Evolutionary conservation across 2,329 filamentous ascomycete species (phyloP).

Genomic region (Emericellopsis cladophorae): DNA sequence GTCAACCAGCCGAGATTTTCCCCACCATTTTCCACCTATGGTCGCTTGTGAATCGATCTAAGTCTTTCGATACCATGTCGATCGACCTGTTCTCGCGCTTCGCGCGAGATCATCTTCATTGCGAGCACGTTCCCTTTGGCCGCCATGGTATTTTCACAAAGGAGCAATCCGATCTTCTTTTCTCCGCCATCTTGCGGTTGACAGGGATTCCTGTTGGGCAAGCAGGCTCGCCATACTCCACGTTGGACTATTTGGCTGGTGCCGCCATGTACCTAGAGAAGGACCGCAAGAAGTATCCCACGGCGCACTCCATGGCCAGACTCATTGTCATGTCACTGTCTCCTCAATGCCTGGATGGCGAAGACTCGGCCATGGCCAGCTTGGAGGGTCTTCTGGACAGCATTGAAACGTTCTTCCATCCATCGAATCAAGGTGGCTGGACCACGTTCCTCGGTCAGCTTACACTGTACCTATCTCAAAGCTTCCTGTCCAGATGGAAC

Average conservation of each 20-base stretch:
- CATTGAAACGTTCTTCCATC: constrained; percentile 97
- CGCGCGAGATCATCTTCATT: constrained; percentile 69
- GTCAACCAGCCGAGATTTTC: constrained; percentile 80
- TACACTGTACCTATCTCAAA: constrained; percentile 84
- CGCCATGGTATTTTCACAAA: constrained; percentile 84
- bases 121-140: constrained; percentile 64
- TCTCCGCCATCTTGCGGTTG: constrained; percentile 78
- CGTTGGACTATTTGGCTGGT: constrained; percentile 73
- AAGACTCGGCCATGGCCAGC: constrained; percentile 69
- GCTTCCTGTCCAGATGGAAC: constrained; percentile 97
- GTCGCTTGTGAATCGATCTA: constrained; percentile 85
- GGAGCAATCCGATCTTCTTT: constrained; percentile 85
- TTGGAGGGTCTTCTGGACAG: constrained; percentile 88
- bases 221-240: constrained; percentile 81
- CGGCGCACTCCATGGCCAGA: constrained; percentile 81
- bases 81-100: constrained; percentile 83
- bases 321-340: constrained; percentile 92
- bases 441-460: constrained; percentile 82
- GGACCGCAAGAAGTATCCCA: constrained; percentile 85
- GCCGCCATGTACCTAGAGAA: constrained; percentile 79
- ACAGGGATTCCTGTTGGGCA: constrained; percentile 96
- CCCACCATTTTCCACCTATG: constrained; percentile 95
- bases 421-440: constrained; percentile 89
- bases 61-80: constrained; percentile 73
- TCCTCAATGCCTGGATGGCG: constrained; percentile 63